phyloP scores from a whole-genome alignment of 371 early-diverging fungal species.

The Rhizopus arrhizus region DNA sequence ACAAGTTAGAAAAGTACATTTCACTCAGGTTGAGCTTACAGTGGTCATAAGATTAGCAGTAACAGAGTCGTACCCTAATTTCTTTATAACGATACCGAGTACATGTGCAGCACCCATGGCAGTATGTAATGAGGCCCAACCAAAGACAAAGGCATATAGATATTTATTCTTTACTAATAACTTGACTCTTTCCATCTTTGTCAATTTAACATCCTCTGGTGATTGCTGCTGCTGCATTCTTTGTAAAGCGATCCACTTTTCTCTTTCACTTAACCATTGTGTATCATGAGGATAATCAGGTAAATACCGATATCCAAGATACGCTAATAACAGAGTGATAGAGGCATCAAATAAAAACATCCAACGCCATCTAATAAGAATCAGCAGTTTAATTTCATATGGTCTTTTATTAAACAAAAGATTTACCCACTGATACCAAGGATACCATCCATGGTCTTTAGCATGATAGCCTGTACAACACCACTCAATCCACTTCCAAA shows the following conservation, averaged over 20 bases:
- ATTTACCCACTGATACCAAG: conserved; percentile 50
- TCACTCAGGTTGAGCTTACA: conserved; percentile 26
- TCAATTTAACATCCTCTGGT: neutral
- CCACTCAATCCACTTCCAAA: conserved; percentile 49
- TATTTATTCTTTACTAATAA: conserved; percentile 31
- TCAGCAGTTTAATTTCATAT: neutral
- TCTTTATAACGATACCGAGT: conserved; percentile 49
- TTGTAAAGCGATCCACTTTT: conserved; percentile 31
- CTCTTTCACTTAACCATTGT: conserved; percentile 38
- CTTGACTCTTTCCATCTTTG: conserved; percentile 12
- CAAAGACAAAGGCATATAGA: conserved; percentile 40
- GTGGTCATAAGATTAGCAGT: conserved; percentile 49
- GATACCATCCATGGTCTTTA: conserved; percentile 49
- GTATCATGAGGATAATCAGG: conserved; percentile 54
- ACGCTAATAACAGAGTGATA: conserved; percentile 35
- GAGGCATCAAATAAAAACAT: conserved; percentile 48
- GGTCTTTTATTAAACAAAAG: neutral
- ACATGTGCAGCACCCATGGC: conserved; percentile 42
- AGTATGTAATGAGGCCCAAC: conserved; percentile 45
- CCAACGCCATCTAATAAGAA: conserved; percentile 48
- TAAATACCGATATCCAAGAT: conserved; percentile 34
- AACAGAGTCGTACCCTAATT: conserved; percentile 50
- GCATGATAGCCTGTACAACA: conserved; percentile 46
- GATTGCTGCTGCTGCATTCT: conserved; percentile 17
- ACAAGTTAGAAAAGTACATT: neutral